Conservation (phyloP, 371 early-diverging fungal species). For the Mucor mucedo region DNA sequence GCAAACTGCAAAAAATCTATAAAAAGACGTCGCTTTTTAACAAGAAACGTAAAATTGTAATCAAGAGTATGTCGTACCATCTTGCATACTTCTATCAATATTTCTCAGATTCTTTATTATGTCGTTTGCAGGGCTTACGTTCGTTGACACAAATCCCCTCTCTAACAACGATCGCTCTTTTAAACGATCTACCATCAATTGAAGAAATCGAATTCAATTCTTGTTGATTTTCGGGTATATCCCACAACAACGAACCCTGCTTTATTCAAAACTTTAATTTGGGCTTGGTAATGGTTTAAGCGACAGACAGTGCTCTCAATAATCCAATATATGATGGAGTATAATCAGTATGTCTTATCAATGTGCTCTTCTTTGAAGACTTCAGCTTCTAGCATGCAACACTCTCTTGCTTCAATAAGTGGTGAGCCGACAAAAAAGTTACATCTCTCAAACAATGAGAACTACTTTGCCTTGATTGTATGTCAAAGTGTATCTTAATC, state of each 20-base stretch:
- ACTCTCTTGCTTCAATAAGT: too few species aligned
- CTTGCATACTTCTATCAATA: constrained; percentile 1
- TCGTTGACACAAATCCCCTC: constrained; percentile 6
- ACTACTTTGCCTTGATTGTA: too few species aligned
- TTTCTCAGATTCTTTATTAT: constrained; percentile 6
- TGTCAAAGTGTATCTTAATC: too few species aligned
- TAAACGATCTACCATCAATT: constrained; percentile 18
- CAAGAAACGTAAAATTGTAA: not conserved
- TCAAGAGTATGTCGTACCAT: not conserved
- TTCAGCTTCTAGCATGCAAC: too few species aligned
- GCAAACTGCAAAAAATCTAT: too few species aligned
- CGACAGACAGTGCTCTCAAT: not conserved
- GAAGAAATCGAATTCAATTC: constrained; percentile 15
- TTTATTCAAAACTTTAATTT: constrained; percentile 12
- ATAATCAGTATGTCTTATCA: not conserved
- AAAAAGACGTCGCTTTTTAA: not conserved
- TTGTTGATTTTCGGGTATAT: constrained; percentile 23
- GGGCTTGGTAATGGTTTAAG: not conserved
- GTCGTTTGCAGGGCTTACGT: constrained; percentile 12
- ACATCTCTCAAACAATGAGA: too few species aligned
- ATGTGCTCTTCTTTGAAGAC: not conserved
- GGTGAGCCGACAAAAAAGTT: too few species aligned
- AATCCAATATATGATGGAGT: not conserved
- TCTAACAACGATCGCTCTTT: constrained; percentile 18
- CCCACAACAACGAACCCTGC: constrained; percentile 12